Evolutionary conservation across 192 early-diverging fungal genomes (phyloP), one percentile per base, ranked within the genome.

Genomic region (Backusella mclennaniae): DNA sequence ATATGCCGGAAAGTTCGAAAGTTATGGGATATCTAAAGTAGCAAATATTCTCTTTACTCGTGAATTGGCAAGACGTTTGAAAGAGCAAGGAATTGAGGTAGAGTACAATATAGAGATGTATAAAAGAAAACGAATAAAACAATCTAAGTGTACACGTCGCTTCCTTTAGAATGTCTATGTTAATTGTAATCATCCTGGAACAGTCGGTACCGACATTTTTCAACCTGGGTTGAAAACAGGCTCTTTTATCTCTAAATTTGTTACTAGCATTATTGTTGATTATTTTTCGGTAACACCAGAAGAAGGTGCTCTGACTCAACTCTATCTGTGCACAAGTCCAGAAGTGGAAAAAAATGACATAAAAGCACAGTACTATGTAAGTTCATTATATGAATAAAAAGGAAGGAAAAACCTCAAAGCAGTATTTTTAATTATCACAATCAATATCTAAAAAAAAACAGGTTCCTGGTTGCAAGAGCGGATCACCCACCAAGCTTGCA

Each of bases 271-370:
- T 56, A 8, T 74, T 42, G 9, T 79, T 26, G 44, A 73, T 6
- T 35, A 14, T 1, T 76, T 83, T 72, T 70, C 79, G 0, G 46
- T 82, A 5, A 76, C 41, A 1, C 42, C 81, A 14, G 87, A 82
- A 8, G 71, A 85, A 52, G 88, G 88, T 23, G 83, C 87, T 0
- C 44, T 87, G 52, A 85, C 83, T 7, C 82, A 82, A 44, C 49
- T 87, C 11, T 89, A 88, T 66, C 76, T 83, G 68, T 82, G 87
- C 15, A 82, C 85, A 4, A 85, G 84, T 33, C 87, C 87, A 15
- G 81, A 89, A 56, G 81, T 88, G 59, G 80, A 88, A 73, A 68
- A 84, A 9, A 81, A 85, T 35, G 71, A 78, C 15, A 78, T 83
- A 8, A 73, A 69, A 33, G 83, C 82, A 17, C 31, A 80, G 68